Base-by-base conservation (phyloP, 441 rosid genomes). In the Rhodomyrtus psidioides region DNA sequence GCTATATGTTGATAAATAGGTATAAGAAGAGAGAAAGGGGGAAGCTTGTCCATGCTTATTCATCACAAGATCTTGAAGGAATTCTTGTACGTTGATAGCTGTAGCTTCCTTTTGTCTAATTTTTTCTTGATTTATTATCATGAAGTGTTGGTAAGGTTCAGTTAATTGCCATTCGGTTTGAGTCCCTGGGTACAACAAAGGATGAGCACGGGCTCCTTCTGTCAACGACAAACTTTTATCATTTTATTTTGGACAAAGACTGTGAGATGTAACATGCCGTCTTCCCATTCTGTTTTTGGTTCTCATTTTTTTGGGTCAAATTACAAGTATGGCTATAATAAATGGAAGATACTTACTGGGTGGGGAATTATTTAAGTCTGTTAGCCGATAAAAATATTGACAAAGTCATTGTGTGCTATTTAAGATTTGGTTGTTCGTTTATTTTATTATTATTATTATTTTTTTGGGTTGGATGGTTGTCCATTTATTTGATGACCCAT, bases 31-130 rank as follows among this genome's bases (percentile, higher is more conserved):
- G 98, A 91, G 99, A 98, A 89, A 93, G 90, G 75, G 99, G 96
- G 89, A 98, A 98, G 94, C 94, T 88, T 91, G 99, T 96, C 55
- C 90, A 89, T 81, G 91, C 94, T 46, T 98, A 96, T 91, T 94
- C 99, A 39, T 91, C 93, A 4, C 93, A 93, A 88, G 99, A 96
- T 92, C 98, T 98, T 85, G 96, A 93, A 89, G 99, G 99, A 87
- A 98, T 98, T 89, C 91, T 98, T 58, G 99, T 34, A 92, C 89
- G 96, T 90, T 88, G 30, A 65, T 21, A 88, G 28, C 55, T 24
- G 84, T 46, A n/a, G 30, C 46, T 17, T 6, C 51, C 28, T 34
- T 70, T 53, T 53, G 34, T 28, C 74, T 16, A 4, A 30, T 79
- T 56, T 49, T 49, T 70, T 51, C n/a, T 51, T n/a, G 49, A 21